Base-by-base conservation (phyloP, 1,139 yeast genomes). In the Nakaseomyces delphensis region DNA sequence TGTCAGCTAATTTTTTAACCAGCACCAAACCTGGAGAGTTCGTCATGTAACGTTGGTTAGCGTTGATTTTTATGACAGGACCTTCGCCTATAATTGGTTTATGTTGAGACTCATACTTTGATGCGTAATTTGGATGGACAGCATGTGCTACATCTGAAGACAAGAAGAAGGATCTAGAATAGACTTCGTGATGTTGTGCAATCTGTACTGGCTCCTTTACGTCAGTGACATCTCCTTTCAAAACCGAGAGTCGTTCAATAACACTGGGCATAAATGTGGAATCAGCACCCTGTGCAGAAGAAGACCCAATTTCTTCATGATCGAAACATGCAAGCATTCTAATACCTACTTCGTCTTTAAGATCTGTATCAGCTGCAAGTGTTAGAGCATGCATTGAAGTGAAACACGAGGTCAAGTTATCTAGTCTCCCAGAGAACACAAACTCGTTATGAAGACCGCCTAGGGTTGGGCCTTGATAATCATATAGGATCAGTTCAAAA, bases 111-210 rank as follows among this genome's bases (percentile, higher is more conserved):
- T 91, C 98, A 62, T 91, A 84, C 54, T 76, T 76, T 41, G 72
- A 74, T 8, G 75, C 67, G 63, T 89, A 91, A 64, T 91, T 91
- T 47, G 98, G 98, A 60, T 91, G 96, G 30, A 89, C 82, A 24
- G 96, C 97, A 59, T 91, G 98, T 1, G 97, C 96, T 79, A 86
- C 91, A 61, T 91, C 98, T 0, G 96, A 86, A 0, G 97, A 89
- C 41, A 91, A 65, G 53, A 91, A 73, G 64, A 91, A 89, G 1
- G 97, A 86, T 59, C 80, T 83, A 11, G 95, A 76, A 65, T 83
- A 74, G 0, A 86, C 66, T 59, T 82, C 80, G 51, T 76, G 74
- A 49, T 76, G 74, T 40, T 64, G 60, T 36, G 68, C 51, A 46
- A 47, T 51, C 16, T 54, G 50, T 15, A 55, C 50, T 9, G 54